Evolutionary conservation across 257 asterid genomes (phyloP).

Genomic region (Fraxinus quadrangulata): DNA sequence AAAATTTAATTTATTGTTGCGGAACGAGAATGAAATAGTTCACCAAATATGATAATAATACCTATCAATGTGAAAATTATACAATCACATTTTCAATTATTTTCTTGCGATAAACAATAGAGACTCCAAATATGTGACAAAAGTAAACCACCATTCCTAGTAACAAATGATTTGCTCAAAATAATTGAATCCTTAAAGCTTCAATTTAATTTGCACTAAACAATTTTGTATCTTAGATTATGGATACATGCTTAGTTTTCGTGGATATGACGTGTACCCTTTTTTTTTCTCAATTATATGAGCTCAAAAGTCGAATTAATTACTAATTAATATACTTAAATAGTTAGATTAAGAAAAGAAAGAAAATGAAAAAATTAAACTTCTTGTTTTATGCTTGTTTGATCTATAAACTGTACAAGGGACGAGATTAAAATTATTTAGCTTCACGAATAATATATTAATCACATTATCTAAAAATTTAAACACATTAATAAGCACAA

Average conservation of each 20-base stretch:
- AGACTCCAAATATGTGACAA: background rate
- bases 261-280: background rate
- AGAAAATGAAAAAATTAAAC: background rate
- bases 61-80: background rate
- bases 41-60: background rate
- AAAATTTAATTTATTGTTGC: background rate
- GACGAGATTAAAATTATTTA: too few species aligned
- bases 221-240: background rate
- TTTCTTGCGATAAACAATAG: background rate
- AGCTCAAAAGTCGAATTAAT: background rate
- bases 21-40: background rate
- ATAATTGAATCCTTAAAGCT: constrained; percentile 1
- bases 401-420: too few species aligned
- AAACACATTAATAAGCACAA: too few species aligned
- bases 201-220: background rate
- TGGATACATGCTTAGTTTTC: background rate
- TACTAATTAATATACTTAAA: background rate
- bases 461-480: too few species aligned
- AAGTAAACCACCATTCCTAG: background rate
- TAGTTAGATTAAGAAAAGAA: background rate
- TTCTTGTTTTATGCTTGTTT: background rate
- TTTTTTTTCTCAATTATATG: background rate
- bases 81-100: background rate
- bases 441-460: too few species aligned
- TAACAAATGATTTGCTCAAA: background rate